Evolutionary conservation across 23 red algal genomes (phyloP).

Genomic region (Gracilaria caudata): DNA sequence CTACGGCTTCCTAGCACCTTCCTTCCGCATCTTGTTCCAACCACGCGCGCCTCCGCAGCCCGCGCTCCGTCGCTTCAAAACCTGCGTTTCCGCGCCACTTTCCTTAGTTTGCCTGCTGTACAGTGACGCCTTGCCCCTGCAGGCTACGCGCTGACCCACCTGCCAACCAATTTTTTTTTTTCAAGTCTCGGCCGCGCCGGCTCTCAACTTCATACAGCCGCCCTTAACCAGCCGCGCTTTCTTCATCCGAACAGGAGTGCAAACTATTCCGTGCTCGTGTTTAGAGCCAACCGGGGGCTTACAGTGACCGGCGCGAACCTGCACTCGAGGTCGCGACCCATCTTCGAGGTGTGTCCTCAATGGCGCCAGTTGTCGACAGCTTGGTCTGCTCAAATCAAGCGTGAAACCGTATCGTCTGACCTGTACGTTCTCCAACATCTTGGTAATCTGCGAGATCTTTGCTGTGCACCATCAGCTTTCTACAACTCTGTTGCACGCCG

Average conservation of each 20-base stretch:
- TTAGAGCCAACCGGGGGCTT: constrained; percentile 1
- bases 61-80: not conserved
- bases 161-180: not conserved
- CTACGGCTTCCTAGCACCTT: not conserved
- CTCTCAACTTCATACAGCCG: not conserved
- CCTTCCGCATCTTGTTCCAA: not conserved
- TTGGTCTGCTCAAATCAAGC: constrained; percentile 28
- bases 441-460: constrained; percentile 4
- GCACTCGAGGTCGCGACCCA: not conserved
- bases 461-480: not conserved
- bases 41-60: not conserved
- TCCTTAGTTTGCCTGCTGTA: not conserved
- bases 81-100: not conserved
- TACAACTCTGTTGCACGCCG: not conserved
- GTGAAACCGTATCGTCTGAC: constrained; percentile 11
- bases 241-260: not conserved
- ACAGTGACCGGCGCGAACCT: constrained; percentile 23
- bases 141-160: not conserved
- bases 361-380: constrained; percentile 25
- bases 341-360: constrained; percentile 23
- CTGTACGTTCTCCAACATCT: not conserved
- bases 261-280: not conserved
- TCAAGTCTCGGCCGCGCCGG: not conserved
- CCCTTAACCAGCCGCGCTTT: not conserved
- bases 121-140: not conserved